Conservation (phyloP, 352 stramenopile species). For the Phytophthora niederhauseri region DNA sequence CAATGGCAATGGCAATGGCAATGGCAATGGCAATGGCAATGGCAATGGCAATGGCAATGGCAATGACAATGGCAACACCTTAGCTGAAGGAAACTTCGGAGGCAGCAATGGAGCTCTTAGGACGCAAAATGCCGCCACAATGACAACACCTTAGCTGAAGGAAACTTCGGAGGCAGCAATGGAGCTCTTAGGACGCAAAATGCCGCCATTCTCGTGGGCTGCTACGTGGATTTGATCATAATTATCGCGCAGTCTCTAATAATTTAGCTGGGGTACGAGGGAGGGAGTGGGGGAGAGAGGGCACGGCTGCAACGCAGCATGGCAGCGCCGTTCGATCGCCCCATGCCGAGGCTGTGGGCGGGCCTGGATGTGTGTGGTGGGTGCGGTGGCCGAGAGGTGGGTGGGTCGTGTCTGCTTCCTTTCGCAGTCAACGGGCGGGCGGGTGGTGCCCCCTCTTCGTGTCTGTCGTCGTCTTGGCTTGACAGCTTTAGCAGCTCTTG, state of each 20-base stretch:
- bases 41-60: no score
- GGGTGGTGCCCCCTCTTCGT: background rate
- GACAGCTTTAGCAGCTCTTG: slow-evolving; percentile 43
- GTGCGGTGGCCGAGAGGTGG: background rate
- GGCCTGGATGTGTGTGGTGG: slow-evolving; percentile 8
- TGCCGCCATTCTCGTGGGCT: slow-evolving; percentile 13
- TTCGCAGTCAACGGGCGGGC: slow-evolving; percentile 24
- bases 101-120: no score
- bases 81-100: no score
- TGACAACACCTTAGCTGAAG: no score
- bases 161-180: background rate
- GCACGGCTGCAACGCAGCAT: background rate
- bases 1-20: background rate
- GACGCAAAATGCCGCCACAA: no score
- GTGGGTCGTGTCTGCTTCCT: slow-evolving; percentile 24
- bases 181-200: slow-evolving; percentile 7
- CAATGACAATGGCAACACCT: no score
- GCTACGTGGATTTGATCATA: slow-evolving; percentile 36
- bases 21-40: no score
- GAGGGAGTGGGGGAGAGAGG: background rate
- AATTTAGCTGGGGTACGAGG: slow-evolving; percentile 37
- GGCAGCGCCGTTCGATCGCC: background rate
- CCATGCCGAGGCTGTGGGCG: slow-evolving; percentile 18
- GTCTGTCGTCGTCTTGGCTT: slow-evolving; percentile 6
- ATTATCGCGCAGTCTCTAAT: slow-evolving; percentile 43